Conservation (phyloP, 225 moss, liverwort and hornwort species). For the Bryum argenteum region DNA sequence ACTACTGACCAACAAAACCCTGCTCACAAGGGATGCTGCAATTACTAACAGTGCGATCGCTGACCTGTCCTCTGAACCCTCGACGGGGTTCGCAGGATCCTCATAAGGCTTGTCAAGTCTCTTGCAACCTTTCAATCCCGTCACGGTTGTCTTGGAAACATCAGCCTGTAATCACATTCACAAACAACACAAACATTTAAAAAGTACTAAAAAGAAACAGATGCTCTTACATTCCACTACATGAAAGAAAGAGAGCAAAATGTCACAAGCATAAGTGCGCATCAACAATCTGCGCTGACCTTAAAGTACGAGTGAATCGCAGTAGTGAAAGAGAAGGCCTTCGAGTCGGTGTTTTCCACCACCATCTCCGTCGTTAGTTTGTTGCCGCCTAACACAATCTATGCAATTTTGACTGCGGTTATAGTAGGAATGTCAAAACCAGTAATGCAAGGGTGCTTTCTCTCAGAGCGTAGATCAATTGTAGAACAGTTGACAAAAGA, state of each 20-base stretch:
- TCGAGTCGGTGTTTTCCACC: slow-evolving; percentile 75
- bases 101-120: slow-evolving; percentile 74
- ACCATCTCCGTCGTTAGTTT: slow-evolving; percentile 71
- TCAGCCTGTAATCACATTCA: slow-evolving; percentile 63
- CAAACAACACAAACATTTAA: not conserved
- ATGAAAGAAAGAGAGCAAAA: not conserved
- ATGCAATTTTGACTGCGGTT: slow-evolving; percentile 23
- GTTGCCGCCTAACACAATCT: slow-evolving; percentile 74
- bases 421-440: slow-evolving; percentile 3
- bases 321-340: slow-evolving; percentile 84
- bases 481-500: slow-evolving; percentile 8
- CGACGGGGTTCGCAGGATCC: slow-evolving; percentile 76
- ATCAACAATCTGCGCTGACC: slow-evolving; percentile 36
- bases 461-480: not conserved
- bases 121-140: slow-evolving; percentile 85
- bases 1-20: not conserved
- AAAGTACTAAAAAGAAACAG: not conserved
- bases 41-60: slow-evolving; percentile 8
- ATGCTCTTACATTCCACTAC: not conserved
- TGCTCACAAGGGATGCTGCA: not conserved
- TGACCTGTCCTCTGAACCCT: slow-evolving; percentile 80
- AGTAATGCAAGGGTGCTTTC: not conserved
- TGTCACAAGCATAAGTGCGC: slow-evolving; percentile 7
- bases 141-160: slow-evolving; percentile 65
- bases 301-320: slow-evolving; percentile 91